These are phyloP conservation scores for Coemansia sp. DNA, from an alignment of 192 early-diverging fungal species.

Conservation along the genomic window DNA sequence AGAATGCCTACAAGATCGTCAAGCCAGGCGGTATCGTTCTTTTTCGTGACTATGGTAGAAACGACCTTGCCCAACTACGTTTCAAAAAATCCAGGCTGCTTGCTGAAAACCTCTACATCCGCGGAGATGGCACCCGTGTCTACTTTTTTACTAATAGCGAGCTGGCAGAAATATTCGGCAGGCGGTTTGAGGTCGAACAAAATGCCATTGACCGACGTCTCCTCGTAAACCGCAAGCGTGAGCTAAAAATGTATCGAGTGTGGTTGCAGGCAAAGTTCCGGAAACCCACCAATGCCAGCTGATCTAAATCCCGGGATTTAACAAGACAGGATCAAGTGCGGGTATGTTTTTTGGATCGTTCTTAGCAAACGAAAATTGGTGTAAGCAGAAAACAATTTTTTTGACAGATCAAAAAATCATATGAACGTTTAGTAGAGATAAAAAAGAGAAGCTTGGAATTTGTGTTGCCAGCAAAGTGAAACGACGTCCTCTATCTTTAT, in stretches of 20 bases:
- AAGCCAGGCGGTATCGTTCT: slow-evolving; percentile 76
- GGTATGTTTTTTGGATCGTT: not conserved
- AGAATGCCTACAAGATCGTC: slow-evolving; percentile 65
- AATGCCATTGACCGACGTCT: slow-evolving; percentile 90
- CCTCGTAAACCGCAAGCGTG: slow-evolving; percentile 85
- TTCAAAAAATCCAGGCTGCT: slow-evolving; percentile 73
- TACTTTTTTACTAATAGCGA: slow-evolving; percentile 75
- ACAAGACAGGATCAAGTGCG: slow-evolving; percentile 1
- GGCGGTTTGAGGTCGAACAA: slow-evolving; percentile 75
- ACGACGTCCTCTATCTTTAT: not conserved
- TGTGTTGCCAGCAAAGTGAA: not conserved
- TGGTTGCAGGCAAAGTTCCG: slow-evolving; percentile 98
- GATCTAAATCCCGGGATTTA: not conserved
- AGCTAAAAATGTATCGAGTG: slow-evolving; percentile 96
- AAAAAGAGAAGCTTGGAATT: not conserved
- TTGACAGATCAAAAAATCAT: not conserved
- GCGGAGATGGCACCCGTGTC: slow-evolving; percentile 78
- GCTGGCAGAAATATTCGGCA: slow-evolving; percentile 43
- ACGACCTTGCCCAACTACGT: slow-evolving; percentile 79
- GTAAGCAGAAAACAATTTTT: not conserved
- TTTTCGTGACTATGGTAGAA: slow-evolving; percentile 81
- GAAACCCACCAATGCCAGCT: slow-evolving; percentile 59
- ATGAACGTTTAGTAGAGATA: not conserved
- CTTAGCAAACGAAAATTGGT: not conserved
- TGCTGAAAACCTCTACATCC: slow-evolving; percentile 76